Base-by-base conservation (phyloP, 2,329 filamentous ascomycete genomes). In the Ceratocystis papillata region DNA sequence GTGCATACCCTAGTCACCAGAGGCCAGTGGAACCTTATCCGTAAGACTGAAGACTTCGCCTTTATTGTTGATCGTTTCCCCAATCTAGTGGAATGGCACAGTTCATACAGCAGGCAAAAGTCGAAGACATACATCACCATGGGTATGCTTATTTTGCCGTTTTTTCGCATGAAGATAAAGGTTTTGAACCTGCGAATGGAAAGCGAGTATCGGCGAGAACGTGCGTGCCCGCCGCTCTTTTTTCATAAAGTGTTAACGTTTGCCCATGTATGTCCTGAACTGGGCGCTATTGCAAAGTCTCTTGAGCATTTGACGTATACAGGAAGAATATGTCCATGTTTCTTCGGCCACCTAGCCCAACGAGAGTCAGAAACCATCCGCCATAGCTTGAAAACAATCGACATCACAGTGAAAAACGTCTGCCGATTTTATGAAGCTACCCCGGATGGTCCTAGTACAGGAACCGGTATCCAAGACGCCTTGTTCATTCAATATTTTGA, bases 21-120 rank as follows among this genome's bases (percentile, higher is more conserved):
- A 70, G 87, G 87, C 5, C 86, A 89, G 70, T 91, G 87, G 87
- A 90, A 90, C 71, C 79, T 90, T 33, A 87, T 89, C 73, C 79
- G 87, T 60, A 78, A 80, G 17, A 76, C 82, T 55, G 76, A 78
- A 20, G 86, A 90, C 73, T 90, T 88, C 74, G 75, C 79, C 66
- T 79, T 78, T 63, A 80, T 91, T 62, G 78, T 83, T 22, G 74
- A 76, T 12, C 86, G 87, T 4, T 73, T 90, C 55, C 88, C 88
- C 1, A 85, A 83, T 68, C 75, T 90, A n/a, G 75, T 76, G 63
- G 81, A 83, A 70, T 85, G 82, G 82, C 81, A 83, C 67, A 81
- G 79, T n/a, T 82, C 80, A 5, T 85, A 84, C 76, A 87, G 84
- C 72, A 89, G 87, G 73, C 85, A 86, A 65, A 89, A 89, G 74